These are phyloP conservation scores for Microsporum audouinii DNA, from an alignment of 2,329 filamentous ascomycete genomes.

Conservation along the genomic window DNA sequence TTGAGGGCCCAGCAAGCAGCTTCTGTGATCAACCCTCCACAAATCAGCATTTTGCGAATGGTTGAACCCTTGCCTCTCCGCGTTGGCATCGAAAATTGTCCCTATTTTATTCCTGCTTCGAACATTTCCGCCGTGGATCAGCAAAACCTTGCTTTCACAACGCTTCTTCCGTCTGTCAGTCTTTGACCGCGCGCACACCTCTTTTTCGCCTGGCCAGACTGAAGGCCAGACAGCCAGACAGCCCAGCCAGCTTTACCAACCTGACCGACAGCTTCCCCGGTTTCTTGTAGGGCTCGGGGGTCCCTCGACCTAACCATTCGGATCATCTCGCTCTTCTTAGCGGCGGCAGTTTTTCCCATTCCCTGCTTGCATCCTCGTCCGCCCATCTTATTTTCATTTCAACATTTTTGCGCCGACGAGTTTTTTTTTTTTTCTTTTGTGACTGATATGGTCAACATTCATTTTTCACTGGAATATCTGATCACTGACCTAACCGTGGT, in stretches of 20 bases:
- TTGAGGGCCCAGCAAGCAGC: slow-evolving; percentile 1
- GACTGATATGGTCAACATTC: slow-evolving; percentile 1
- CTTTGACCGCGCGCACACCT: background rate
- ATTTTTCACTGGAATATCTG: background rate
- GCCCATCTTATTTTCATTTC: background rate
- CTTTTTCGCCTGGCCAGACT: background rate
- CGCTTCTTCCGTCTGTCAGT: background rate
- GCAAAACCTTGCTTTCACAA: slow-evolving; percentile 4
- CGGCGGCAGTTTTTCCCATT: slow-evolving; percentile 4
- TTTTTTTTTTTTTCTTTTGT: background rate
- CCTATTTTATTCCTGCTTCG: slow-evolving; percentile 1
- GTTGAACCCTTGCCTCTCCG: slow-evolving; percentile 6
- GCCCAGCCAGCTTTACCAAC: background rate
- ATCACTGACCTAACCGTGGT: background rate
- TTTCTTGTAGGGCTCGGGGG: background rate
- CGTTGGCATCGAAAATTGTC: slow-evolving; percentile 2
- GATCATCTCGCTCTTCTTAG: background rate
- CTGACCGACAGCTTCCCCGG: background rate
- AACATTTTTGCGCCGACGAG: background rate
- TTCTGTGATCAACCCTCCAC: slow-evolving; percentile 4
- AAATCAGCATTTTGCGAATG: slow-evolving; percentile 2
- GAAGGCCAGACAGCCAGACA: background rate
- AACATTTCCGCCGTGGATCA: slow-evolving; percentile 1
- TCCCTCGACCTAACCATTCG: background rate
- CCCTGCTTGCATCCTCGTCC: background rate